These are phyloP conservation scores for Dryadomyces quercus-mongolicae DNA, from an alignment of 2,329 filamentous ascomycete genomes.

Conservation along the genomic window DNA sequence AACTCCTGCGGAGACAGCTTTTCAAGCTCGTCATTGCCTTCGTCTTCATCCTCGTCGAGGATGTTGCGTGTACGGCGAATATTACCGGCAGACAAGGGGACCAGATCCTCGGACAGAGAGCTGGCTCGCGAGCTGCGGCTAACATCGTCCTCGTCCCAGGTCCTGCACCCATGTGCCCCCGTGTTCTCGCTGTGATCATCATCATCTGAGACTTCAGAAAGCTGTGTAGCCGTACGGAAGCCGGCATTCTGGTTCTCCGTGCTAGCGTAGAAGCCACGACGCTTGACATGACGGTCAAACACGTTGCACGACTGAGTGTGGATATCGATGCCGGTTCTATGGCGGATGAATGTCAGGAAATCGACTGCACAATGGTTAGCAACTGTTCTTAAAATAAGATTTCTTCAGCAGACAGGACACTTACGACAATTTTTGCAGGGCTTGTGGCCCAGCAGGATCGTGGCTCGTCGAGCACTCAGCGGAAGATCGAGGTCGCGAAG, in stretches of 20 bases:
- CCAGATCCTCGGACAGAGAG: not conserved
- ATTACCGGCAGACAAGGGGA: not conserved
- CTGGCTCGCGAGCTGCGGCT: not conserved
- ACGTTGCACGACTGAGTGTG: not conserved
- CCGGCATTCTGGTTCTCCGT: not conserved
- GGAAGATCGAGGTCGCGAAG: not conserved
- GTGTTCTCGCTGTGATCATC: too few relatives aligned
- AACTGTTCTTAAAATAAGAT: not conserved
- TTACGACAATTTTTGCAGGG: conserved; percentile 11
- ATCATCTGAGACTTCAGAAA: too few relatives aligned
- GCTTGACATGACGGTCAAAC: not conserved
- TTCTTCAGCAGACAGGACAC: not conserved
- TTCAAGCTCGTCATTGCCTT: not conserved
- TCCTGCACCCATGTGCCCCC: too few relatives aligned
- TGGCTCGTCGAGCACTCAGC: not conserved
- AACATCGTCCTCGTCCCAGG: too few relatives aligned
- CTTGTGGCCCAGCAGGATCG: conserved; percentile 8
- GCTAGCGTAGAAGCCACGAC: not conserved
- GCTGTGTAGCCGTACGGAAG: too few relatives aligned
- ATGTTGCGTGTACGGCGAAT: not conserved
- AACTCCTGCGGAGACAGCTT: too few relatives aligned
- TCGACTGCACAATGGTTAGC: conserved; percentile 1
- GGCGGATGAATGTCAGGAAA: conserved; percentile 2
- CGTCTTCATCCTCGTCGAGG: not conserved
- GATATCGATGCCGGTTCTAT: conserved; percentile 2